phyloP scores from a whole-genome alignment of 495 filamentous ascomycete species.

The Polyplosphaeria fusca region DNA sequence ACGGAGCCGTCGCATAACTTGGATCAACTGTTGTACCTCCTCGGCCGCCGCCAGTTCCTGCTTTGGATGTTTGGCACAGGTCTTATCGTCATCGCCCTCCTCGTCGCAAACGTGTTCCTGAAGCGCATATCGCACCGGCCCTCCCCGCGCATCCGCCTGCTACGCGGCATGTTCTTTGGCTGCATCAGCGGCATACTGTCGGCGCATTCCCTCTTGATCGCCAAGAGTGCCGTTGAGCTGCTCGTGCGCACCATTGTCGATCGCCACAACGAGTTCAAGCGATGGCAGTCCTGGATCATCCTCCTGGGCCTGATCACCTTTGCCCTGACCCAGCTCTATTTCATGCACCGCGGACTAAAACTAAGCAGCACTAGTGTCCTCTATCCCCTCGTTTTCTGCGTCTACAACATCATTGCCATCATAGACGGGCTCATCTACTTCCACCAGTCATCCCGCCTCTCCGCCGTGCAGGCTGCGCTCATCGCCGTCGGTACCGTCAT shows the following conservation, averaged over 20 bases:
- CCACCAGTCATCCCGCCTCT: slow-evolving; percentile 75
- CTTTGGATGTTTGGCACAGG: slow-evolving; percentile 83
- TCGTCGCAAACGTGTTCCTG: slow-evolving; percentile 56
- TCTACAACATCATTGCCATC: slow-evolving; percentile 99
- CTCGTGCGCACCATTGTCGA: slow-evolving; percentile 90
- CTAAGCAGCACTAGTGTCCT: slow-evolving; percentile 92
- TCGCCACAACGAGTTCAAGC: slow-evolving; percentile 87
- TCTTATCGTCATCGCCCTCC: slow-evolving; percentile 65
- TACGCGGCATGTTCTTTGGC: slow-evolving; percentile 83
- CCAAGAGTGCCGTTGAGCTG: slow-evolving; percentile 94
- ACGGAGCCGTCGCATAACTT: slow-evolving; percentile 91
- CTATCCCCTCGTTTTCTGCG: slow-evolving; percentile 97
- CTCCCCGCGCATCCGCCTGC: slow-evolving; percentile 68
- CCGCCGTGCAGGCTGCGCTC: slow-evolving; percentile 70
- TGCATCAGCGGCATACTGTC: slow-evolving; percentile 82
- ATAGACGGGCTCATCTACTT: slow-evolving; percentile 97
- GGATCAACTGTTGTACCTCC: slow-evolving; percentile 71
- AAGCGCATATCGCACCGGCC: slow-evolving; percentile 55
- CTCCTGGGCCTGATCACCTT: slow-evolving; percentile 76
- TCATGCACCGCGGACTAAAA: slow-evolving; percentile 88
- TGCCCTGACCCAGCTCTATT: slow-evolving; percentile 90
- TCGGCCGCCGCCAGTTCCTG: slow-evolving; percentile 74
- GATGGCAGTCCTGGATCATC: slow-evolving; percentile 96
- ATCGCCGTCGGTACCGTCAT: slow-evolving; percentile 86
- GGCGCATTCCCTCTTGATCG: slow-evolving; percentile 86